A percentile compares a stretch with the other conserved stretches of the same genome.
phyloP scores from a whole-genome alignment of 805 yeast species.

The Saccharomycopsis sp. region DNA sequence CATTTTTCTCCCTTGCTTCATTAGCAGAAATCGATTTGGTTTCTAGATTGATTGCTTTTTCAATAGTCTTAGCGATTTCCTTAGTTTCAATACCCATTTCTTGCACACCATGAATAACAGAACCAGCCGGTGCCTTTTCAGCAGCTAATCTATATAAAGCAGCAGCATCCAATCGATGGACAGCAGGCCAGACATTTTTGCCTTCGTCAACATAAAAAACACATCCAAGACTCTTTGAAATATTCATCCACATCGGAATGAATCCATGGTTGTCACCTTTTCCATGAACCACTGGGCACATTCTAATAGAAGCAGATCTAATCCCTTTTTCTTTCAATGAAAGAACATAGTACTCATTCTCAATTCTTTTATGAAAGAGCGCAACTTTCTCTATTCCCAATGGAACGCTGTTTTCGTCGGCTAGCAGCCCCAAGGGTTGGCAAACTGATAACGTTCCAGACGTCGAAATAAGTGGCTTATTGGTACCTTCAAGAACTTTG shows the following conservation, averaged over 20 bases:
- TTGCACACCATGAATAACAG: constrained; percentile 25
- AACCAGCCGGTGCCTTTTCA: constrained; percentile 26
- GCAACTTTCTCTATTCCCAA: too few relatives aligned
- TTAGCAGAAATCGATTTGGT: constrained; percentile 21
- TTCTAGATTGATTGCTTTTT: constrained; percentile 21
- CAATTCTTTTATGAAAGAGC: constrained; percentile 18
- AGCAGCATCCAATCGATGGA: constrained; percentile 31
- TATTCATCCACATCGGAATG: constrained; percentile 23
- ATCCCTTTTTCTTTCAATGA: constrained; percentile 27
- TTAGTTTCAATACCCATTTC: constrained; percentile 24
- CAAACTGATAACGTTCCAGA: neutral
- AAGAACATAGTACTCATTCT: constrained; percentile 22
- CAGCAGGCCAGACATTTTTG: constrained; percentile 29
- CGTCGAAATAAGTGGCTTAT: neutral
- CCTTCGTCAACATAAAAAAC: constrained; percentile 34
- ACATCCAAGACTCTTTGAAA: constrained; percentile 29
- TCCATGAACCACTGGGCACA: constrained; percentile 33
- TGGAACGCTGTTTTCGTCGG: constrained; percentile 22
- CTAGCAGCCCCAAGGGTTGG: constrained; percentile 7
- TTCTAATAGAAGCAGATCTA: constrained; percentile 25
- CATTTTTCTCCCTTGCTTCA: constrained; percentile 17
- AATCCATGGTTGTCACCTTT: constrained; percentile 27
- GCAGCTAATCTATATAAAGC: constrained; percentile 26
- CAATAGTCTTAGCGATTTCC: constrained; percentile 27
- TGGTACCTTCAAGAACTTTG: constrained; percentile 1